These are phyloP conservation scores for Penicillium sp. DNA, from an alignment of 2,329 filamentous ascomycete genomes.

Conservation along the genomic window DNA sequence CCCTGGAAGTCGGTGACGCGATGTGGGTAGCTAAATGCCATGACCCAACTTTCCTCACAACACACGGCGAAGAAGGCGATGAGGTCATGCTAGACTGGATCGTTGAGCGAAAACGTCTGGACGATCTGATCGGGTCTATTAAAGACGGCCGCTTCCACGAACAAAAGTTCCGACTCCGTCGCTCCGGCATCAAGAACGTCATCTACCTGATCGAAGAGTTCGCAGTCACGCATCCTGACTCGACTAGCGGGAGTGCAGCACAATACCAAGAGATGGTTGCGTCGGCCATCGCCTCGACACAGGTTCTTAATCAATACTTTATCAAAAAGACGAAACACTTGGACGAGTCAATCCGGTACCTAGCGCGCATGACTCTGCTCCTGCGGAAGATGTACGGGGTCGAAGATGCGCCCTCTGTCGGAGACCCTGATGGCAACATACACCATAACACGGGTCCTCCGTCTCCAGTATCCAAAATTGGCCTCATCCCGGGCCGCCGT, in stretches of 20 bases:
- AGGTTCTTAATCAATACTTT: constrained; percentile 77
- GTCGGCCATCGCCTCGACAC: constrained; percentile 72
- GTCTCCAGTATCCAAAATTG: constrained; percentile 11
- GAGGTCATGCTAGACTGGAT: constrained; percentile 79
- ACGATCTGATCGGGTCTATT: constrained; percentile 77
- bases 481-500: constrained; percentile 63
- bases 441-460: constrained; percentile 44
- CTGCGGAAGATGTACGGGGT: constrained; percentile 62
- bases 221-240: constrained; percentile 55
- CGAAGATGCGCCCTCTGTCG: constrained; percentile 3
- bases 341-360: constrained; percentile 75
- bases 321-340: constrained; percentile 73
- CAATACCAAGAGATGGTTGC: constrained; percentile 67
- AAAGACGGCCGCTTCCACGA: constrained; percentile 81
- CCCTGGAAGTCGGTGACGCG: constrained; percentile 71
- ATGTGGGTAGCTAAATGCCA: constrained; percentile 76
- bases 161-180: constrained; percentile 76
- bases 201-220: constrained; percentile 78
- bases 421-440: neutral
- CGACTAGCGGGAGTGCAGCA: constrained; percentile 39
- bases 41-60: constrained; percentile 57
- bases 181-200: constrained; percentile 72
- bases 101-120: constrained; percentile 75
- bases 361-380: constrained; percentile 69
- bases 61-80: constrained; percentile 56